Base-by-base conservation (phyloP, 192 early-diverging fungal species). In the Mortierella antarctica region DNA sequence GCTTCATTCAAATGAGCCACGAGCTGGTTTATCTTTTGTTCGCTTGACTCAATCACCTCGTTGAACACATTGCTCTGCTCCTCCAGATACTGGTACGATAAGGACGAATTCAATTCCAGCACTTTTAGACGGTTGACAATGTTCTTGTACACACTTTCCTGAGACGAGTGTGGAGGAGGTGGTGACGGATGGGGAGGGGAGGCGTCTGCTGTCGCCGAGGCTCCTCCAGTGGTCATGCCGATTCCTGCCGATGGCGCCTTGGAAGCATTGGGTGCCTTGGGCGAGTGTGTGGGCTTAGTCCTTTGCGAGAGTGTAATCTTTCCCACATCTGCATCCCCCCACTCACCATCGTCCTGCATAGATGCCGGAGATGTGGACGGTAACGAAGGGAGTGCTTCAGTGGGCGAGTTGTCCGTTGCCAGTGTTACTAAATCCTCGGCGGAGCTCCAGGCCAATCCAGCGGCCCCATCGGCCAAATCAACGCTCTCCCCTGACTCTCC, bases 61-160 rank as follows among this genome's bases (percentile, higher is more conserved):
- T 91, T 92, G 41, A 93, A 86, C 61, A 91, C 85, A 54, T 88
- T 86, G 64, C 89, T 92, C 80, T 95, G 93, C 42, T 93, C 92
- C 57, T 95, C 92, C 59, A 95, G 70, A 62, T 95, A 94, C 59
- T 86, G 87, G 61, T 91, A 89, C 17, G 91, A 89, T 17, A 93
- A 71, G 0, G 93, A 94, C 4, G 93, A 86, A 72, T 96, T 97
- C 21, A 90, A 83, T 70, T 98, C 97, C 11, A 98, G 83, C 14
- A 86, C 78, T 42, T 84, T 78, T 2, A 98, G 83, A 14, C 97
- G 90, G 65, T 93, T 95, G 87, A 95, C 91, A 44, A 98, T 96
- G 9, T 92, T 96, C 61, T 97, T 96, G 82, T 95, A 97, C 46
- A 97, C 73, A 65, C 78, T 85, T 49, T 85, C 95, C 69, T 96